phyloP scores from a whole-genome alignment of 257 asterid genomes.

The Fraxinus quadrangulata region DNA sequence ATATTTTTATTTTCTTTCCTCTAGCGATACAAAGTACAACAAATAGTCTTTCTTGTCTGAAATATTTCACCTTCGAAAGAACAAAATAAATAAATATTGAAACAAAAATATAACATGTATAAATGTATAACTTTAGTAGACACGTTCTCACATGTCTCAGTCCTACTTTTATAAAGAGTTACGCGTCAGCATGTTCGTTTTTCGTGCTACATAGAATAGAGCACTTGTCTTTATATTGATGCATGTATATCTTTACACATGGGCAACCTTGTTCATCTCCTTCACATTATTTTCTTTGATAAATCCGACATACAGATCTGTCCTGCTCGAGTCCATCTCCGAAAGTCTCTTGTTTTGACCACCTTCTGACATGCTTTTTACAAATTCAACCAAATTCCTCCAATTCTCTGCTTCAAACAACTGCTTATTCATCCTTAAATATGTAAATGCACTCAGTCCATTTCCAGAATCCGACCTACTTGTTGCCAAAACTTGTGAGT shows the following conservation, averaged over 20 bases:
- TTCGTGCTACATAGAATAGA: constrained; percentile 3
- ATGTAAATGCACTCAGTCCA: constrained; percentile 77
- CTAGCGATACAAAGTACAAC: not conserved
- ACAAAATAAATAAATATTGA: not conserved
- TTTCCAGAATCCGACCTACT: constrained; percentile 69
- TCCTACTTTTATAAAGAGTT: not conserved
- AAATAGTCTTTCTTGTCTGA: not conserved
- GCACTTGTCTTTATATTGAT: constrained; percentile 18
- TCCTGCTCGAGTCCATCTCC: constrained; percentile 59
- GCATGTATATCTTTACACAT: constrained; percentile 43
- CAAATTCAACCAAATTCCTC: constrained; percentile 74
- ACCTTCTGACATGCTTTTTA: constrained; percentile 73
- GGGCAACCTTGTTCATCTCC: constrained; percentile 50
- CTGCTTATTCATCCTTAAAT: constrained; percentile 74
- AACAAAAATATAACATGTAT: not conserved
- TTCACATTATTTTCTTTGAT: constrained; percentile 36
- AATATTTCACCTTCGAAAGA: not conserved
- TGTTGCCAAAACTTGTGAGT: constrained; percentile 65
- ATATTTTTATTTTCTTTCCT: not conserved
- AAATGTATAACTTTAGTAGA: not conserved
- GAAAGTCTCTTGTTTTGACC: constrained; percentile 56
- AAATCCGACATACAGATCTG: constrained; percentile 72
- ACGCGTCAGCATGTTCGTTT: not conserved
- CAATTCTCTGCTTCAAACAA: constrained; percentile 80
- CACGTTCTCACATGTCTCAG: not conserved